A percentile compares a stretch with the other conserved stretches of the same genome.
Evolutionary conservation across 768 basidiomycete species (phyloP).

Genomic region (Heimioporus sp.): DNA sequence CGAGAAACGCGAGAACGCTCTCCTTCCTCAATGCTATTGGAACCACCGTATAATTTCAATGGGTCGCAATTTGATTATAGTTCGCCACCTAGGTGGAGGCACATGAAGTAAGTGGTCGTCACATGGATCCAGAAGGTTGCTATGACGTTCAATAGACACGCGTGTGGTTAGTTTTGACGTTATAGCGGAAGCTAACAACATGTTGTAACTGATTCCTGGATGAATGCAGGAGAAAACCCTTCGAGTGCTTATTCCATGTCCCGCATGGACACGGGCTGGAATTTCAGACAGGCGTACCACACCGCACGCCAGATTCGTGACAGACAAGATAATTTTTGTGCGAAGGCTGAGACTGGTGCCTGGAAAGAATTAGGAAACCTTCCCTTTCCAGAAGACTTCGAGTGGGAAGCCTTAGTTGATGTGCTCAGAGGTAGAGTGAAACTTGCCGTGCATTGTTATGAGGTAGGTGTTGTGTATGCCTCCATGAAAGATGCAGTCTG

Average conservation of each 20-base stretch:
- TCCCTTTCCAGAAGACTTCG: conserved; percentile 55
- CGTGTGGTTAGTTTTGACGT: conserved; percentile 36
- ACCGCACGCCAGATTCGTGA: conserved; percentile 67
- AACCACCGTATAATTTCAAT: conserved; percentile 46
- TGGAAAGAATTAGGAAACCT: conserved; percentile 36
- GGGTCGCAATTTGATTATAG: conserved; percentile 15
- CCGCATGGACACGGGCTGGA: conserved; percentile 80
- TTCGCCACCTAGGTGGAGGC: conserved; percentile 25
- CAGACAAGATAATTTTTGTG: conserved; percentile 72
- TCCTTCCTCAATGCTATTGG: conserved; percentile 46
- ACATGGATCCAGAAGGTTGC: background rate
- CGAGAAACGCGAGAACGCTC: conserved; percentile 47
- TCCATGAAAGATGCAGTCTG: no score
- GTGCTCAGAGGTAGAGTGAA: conserved; percentile 77
- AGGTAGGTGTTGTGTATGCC: conserved; percentile 8
- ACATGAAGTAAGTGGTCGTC: conserved; percentile 23
- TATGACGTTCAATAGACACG: conserved; percentile 27
- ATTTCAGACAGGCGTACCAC: conserved; percentile 76
- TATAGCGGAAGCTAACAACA: no score
- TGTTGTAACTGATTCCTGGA: no score
- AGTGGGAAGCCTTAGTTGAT: conserved; percentile 80
- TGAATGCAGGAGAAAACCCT: conserved; percentile 31
- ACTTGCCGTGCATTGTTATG: conserved; percentile 37
- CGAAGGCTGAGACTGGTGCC: conserved; percentile 48
- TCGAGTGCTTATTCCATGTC: conserved; percentile 42